These are phyloP conservation scores for Schwanniomyces sp. DNA, from an alignment of 805 yeast genomes.

Conservation along the genomic window DNA sequence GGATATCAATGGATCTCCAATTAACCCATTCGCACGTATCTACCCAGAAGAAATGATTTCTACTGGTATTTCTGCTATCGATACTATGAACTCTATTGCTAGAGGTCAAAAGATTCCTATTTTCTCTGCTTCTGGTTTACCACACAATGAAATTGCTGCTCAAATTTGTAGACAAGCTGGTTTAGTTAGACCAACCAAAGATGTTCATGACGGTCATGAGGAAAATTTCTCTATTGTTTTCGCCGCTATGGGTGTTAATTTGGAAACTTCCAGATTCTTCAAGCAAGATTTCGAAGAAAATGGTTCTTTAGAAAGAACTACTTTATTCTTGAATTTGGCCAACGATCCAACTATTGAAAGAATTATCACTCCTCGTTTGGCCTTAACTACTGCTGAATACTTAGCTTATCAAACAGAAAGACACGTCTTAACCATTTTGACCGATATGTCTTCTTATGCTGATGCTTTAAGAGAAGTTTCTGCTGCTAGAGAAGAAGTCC, in stretches of 20 bases:
- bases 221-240: constrained; percentile 98
- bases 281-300: constrained; percentile 99
- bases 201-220: constrained; percentile 99
- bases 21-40: constrained; percentile 96
- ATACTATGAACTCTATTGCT: constrained; percentile 99
- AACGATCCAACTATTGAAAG: constrained; percentile 99
- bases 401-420: constrained; percentile 99
- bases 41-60: constrained; percentile 99
- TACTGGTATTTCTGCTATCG: constrained; percentile 98
- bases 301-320: constrained; percentile 97
- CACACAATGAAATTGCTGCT: constrained; percentile 99
- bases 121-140: constrained; percentile 98
- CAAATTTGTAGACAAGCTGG: constrained; percentile 99
- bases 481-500: constrained; percentile 99
- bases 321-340: constrained; percentile 94
- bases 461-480: constrained; percentile 99
- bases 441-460: constrained; percentile 99
- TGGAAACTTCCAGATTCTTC: constrained; percentile 97
- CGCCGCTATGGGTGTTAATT: constrained; percentile 99
- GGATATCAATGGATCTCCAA: constrained; percentile 98
- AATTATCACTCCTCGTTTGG: constrained; percentile 98
- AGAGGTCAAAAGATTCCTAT: constrained; percentile 99
- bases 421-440: constrained; percentile 95
- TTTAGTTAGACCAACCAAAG: constrained; percentile 98
- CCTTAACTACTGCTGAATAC: constrained; percentile 97